Base-by-base conservation (phyloP, 768 basidiomycete genomes). In the Kwoniella shandongensis region DNA sequence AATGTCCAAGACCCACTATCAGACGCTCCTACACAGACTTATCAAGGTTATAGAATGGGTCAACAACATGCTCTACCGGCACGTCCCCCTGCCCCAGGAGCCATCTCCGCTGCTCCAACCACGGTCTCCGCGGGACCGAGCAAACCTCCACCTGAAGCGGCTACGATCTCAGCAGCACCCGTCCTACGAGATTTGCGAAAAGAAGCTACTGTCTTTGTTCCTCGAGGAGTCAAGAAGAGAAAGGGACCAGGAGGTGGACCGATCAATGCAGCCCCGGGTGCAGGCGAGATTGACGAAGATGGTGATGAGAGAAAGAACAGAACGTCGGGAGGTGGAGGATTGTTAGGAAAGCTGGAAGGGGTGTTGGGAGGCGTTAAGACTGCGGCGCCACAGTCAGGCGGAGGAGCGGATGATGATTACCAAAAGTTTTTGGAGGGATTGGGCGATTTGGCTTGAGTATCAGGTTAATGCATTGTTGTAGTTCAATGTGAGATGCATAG, bases 181-280 rank as follows among this genome's bases (percentile, higher is more conserved):
- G 82, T 91, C 72, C 77, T 99, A 48, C 88, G 94, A 13, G 91
- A 99, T 77, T 80, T 98, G 59, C 91, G 92, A 79, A 92, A 91
- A 76, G 96, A 99, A 75, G 88, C 88, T 8, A 94, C 91, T 0
- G 85, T 88, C 0, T 98, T 99, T 68, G 84, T 97, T 3, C 96
- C 96, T 3, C 74, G 86, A 1, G 81, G 87, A 2, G 77, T 94
- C 49, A 90, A 89, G 76, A 84, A 89, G 44, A 91, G 88, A 76
- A 86, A 82, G 58, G 51, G 32, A 23, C 56, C 46, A 30, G 50
- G 40, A 4, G 54, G 30, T 2, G 54, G 40, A 5, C 48, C 53
- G 1, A 63, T 76, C 44, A 68, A 72, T 42, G 70, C 75, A 26
- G 70, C 73, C 2, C 73, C 75, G 3, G 68, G 64, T 20, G 54